Conservation (phyloP, 768 basidiomycete genomes). For the Wakefieldia striispora region DNA sequence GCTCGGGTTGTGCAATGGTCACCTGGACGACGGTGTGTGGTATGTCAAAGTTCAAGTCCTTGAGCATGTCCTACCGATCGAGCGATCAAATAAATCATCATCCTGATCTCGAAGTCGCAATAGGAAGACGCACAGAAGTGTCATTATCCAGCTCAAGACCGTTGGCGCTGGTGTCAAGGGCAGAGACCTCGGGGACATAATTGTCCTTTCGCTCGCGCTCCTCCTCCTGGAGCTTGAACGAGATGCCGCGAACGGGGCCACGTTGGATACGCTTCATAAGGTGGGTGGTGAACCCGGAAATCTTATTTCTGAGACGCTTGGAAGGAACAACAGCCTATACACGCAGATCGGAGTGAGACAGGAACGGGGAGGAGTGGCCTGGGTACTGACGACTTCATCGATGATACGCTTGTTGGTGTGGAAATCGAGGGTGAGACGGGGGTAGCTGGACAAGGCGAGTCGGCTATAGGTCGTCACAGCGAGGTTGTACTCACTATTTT, state of each 20-base stretch:
- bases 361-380: background rate
- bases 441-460: slow-evolving; percentile 71
- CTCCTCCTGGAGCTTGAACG: slow-evolving; percentile 99
- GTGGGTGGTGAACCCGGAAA: slow-evolving; percentile 99
- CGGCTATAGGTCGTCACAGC: too few species aligned
- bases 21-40: slow-evolving; percentile 67
- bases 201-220: slow-evolving; percentile 99
- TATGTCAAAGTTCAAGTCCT: slow-evolving; percentile 93
- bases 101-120: background rate
- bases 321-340: slow-evolving; percentile 90
- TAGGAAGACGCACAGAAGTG: slow-evolving; percentile 75
- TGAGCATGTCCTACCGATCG: slow-evolving; percentile 78
- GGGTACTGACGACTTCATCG: slow-evolving; percentile 83
- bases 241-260: slow-evolving; percentile 98
- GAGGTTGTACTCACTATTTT: slow-evolving; percentile 76
- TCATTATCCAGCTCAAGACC: slow-evolving; percentile 88
- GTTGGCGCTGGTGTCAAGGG: slow-evolving; percentile 73
- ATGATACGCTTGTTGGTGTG: slow-evolving; percentile 99
- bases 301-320: slow-evolving; percentile 99
- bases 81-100: background rate
- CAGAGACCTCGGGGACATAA: slow-evolving; percentile 98
- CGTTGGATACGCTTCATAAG: slow-evolving; percentile 99
- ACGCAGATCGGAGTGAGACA: background rate
- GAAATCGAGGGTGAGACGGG: slow-evolving; percentile 98
- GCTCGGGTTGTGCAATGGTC: slow-evolving; percentile 64